phyloP scores from a whole-genome alignment of 495 filamentous ascomycete genomes.

The Staphylotrichum tortipilum region DNA sequence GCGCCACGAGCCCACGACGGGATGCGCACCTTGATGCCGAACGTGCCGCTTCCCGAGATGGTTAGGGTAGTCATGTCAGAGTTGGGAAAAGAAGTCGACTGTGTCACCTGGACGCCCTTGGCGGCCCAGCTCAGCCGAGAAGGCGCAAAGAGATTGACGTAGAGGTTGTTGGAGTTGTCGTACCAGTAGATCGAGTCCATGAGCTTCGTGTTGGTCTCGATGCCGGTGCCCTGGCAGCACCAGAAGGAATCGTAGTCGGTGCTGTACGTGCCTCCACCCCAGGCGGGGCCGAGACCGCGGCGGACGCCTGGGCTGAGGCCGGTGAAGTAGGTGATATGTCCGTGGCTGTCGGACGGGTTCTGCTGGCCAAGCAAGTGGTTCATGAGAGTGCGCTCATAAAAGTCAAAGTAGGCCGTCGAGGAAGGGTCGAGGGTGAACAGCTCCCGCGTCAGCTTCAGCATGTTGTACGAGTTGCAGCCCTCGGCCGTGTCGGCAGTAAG shows the following conservation, averaged over 20 bases:
- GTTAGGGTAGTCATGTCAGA: conserved; percentile 21
- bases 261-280: conserved; percentile 19
- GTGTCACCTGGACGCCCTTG: conserved; percentile 18
- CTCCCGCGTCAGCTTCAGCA: conserved; percentile 35
- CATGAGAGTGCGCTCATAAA: conserved; percentile 30
- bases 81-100: conserved; percentile 23
- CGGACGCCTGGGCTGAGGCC: conserved; percentile 26
- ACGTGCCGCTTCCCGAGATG: conserved; percentile 13
- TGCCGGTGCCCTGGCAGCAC: conserved; percentile 18
- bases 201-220: conserved; percentile 19
- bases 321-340: conserved; percentile 34
- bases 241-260: conserved; percentile 19
- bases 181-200: conserved; percentile 17
- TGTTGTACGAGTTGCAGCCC: conserved; percentile 34
- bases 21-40: conserved; percentile 24
- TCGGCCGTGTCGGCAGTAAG: conserved; percentile 27
- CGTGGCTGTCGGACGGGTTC: conserved; percentile 23
- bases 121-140: conserved; percentile 26
- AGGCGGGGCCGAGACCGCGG: conserved; percentile 17
- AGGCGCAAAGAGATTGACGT: conserved; percentile 29
- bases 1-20: conserved; percentile 25
- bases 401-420: conserved; percentile 31
- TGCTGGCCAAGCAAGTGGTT: conserved; percentile 32
- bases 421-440: conserved; percentile 22
- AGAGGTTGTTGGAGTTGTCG: conserved; percentile 13